Percentiles rank a stretch among this genome's conserved stretches.
Evolutionary conservation across 2,329 filamentous ascomycete genomes (phyloP).

Genomic region (Fusarium sp.): DNA sequence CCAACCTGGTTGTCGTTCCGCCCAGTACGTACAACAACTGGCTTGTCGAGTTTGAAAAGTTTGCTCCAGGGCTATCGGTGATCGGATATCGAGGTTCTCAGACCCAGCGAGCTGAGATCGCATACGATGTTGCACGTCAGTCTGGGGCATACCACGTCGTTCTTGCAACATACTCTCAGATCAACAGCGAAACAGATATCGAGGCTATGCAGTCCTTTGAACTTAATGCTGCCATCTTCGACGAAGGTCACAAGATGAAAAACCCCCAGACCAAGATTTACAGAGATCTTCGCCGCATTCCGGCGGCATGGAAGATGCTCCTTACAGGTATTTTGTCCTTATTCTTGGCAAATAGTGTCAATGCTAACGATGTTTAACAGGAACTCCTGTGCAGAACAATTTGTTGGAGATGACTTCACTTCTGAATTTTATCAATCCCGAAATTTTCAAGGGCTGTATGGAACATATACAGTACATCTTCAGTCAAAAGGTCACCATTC

Average conservation of each 20-base stretch:
- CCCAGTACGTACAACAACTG: slow-evolving; percentile 96
- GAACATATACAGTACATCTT: slow-evolving; percentile 89
- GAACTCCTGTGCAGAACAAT: slow-evolving; percentile 95
- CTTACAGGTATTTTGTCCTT: slow-evolving; percentile 59
- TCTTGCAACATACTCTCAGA: slow-evolving; percentile 71
- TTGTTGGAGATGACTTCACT: slow-evolving; percentile 90
- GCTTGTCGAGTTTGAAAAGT: slow-evolving; percentile 88
- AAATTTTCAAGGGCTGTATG: slow-evolving; percentile 80
- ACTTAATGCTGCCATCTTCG: slow-evolving; percentile 77
- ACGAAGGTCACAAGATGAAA: slow-evolving; percentile 94
- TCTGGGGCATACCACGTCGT: slow-evolving; percentile 73
- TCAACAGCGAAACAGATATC: slow-evolving; percentile 63
- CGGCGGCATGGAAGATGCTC: slow-evolving; percentile 84
- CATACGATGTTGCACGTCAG: slow-evolving; percentile 71
- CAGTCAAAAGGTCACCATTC: slow-evolving; percentile 88
- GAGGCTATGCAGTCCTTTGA: slow-evolving; percentile 61
- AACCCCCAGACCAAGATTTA: slow-evolving; percentile 88
- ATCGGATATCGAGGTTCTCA: slow-evolving; percentile 77
- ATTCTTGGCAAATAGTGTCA: neutral
- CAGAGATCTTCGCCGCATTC: slow-evolving; percentile 80
- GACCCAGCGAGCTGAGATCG: slow-evolving; percentile 74
- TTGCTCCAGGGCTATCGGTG: slow-evolving; percentile 81
- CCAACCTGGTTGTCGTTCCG: slow-evolving; percentile 89
- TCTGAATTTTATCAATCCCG: slow-evolving; percentile 92
- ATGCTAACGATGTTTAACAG: slow-evolving; percentile 61